A percentile compares a stretch with the other conserved stretches of the same genome.
Conservation (phyloP, 1,139 yeast species). For the Pichia sp. region DNA sequence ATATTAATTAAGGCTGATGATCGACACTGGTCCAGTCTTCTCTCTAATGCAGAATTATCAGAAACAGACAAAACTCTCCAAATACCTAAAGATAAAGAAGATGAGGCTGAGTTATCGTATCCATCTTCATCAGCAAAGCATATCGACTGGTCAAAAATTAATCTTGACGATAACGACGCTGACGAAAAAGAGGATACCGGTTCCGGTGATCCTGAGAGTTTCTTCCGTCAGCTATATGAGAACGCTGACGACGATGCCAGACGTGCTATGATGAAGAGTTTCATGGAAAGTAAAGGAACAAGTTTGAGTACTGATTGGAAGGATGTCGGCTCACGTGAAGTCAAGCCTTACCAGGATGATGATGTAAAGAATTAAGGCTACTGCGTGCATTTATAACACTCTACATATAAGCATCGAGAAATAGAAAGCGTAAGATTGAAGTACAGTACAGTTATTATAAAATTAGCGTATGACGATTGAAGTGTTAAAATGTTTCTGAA, state of each 20-base stretch:
- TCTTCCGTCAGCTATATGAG: constrained; percentile 68
- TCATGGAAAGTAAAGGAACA: constrained; percentile 90
- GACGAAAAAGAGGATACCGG: constrained; percentile 43
- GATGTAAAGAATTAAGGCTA: not conserved
- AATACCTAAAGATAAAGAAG: constrained; percentile 12
- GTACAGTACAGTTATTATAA: no score
- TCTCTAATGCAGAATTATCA: constrained; percentile 9
- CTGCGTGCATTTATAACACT: no score
- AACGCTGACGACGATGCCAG: constrained; percentile 83
- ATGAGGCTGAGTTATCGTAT: constrained; percentile 29
- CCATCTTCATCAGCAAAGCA: constrained; percentile 57
- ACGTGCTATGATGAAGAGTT: constrained; percentile 97
- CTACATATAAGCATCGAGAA: no score
- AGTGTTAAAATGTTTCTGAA: constrained; percentile 23
- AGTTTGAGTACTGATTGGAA: constrained; percentile 91
- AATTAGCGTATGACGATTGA: no score
- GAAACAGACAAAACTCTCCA: constrained; percentile 10
- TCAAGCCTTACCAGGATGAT: constrained; percentile 70
- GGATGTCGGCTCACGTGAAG: constrained; percentile 65
- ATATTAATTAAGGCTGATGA: constrained; percentile 33
- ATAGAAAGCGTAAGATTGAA: no score
- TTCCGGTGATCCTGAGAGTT: constrained; percentile 38
- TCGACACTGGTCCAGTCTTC: constrained; percentile 37
- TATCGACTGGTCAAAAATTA: constrained; percentile 63
- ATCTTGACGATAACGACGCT: constrained; percentile 42